Percentiles rank a stretch among this genome's conserved stretches.
Evolutionary conservation across 108 stramenopile genomes (phyloP).

Genomic region (Aurantiochytrium sp.): DNA sequence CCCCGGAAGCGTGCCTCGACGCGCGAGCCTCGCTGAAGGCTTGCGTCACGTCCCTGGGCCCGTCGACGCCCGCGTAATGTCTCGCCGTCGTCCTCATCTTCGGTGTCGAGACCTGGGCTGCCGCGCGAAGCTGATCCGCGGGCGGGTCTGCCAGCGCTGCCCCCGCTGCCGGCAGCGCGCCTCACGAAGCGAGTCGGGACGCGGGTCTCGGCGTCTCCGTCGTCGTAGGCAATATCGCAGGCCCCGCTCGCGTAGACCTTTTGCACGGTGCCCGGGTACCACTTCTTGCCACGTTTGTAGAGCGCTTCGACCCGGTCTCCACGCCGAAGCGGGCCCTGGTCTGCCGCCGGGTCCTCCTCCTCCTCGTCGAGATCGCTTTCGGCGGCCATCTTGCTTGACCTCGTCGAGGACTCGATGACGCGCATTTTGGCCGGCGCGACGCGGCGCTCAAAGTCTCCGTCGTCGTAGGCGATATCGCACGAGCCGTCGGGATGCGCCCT

Average conservation of each 20-base stretch:
- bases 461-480: slow-evolving; percentile 52
- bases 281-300: slow-evolving; percentile 23
- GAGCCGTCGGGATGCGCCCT: slow-evolving; percentile 48
- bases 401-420: background rate
- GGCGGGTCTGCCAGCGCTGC: too few species aligned
- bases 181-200: background rate
- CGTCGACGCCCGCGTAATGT: too few species aligned
- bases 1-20: slow-evolving; percentile 55
- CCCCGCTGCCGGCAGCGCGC: background rate
- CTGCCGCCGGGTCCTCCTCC: background rate
- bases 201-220: slow-evolving; percentile 32
- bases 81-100: too few species aligned
- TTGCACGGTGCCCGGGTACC: slow-evolving; percentile 15
- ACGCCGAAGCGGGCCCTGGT: background rate
- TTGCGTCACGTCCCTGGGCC: background rate
- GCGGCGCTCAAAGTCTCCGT: slow-evolving; percentile 31
- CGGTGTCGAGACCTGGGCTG: too few species aligned
- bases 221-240: slow-evolving; percentile 38
- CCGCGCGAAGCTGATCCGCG: too few species aligned
- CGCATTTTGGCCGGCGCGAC: background rate
- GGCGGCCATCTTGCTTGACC: slow-evolving; percentile 29
- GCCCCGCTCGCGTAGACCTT: slow-evolving; percentile 24
- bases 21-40: slow-evolving; percentile 41
- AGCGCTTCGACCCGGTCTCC: slow-evolving; percentile 32
- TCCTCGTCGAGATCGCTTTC: slow-evolving; percentile 26